Evolutionary conservation across 2,329 filamentous ascomycete species (phyloP).

Genomic region (Colletotrichum sp.): DNA sequence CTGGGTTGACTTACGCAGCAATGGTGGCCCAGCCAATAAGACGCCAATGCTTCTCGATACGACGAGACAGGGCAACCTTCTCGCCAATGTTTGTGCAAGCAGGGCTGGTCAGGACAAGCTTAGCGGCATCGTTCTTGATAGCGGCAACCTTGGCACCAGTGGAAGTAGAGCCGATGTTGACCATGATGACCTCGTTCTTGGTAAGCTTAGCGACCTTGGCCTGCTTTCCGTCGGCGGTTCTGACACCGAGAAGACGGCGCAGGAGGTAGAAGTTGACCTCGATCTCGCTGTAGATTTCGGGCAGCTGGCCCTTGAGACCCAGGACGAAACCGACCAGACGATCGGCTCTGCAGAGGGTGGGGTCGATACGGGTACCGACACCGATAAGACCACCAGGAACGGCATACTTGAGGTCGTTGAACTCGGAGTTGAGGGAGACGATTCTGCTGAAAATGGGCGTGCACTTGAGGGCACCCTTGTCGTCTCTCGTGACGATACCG

Average conservation of each 20-base stretch:
- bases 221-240: conserved; percentile 98
- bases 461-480: conserved; percentile 92
- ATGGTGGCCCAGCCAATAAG: conserved; percentile 91
- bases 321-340: conserved; percentile 98
- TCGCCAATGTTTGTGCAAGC: conserved; percentile 97
- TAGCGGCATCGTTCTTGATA: conserved; percentile 97
- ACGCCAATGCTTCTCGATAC: conserved; percentile 99
- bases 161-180: conserved; percentile 97
- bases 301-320: conserved; percentile 89
- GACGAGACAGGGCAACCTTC: conserved; percentile 94
- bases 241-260: conserved; percentile 91
- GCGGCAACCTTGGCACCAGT: conserved; percentile 97
- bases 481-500: conserved; percentile 97
- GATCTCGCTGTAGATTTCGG: conserved; percentile 97
- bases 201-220: conserved; percentile 98
- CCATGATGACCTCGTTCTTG: conserved; percentile 99
- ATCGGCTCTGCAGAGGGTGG: conserved; percentile 97
- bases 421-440: conserved; percentile 93
- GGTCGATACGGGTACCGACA: conserved; percentile 97
- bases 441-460: conserved; percentile 96
- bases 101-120: conserved; percentile 89
- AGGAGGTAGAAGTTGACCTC: conserved; percentile 99
- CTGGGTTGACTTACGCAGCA: conserved; percentile 60
- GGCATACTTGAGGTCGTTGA: conserved; percentile 96
- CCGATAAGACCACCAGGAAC: conserved; percentile 97